Conservation (phyloP, 2,329 filamentous ascomycete species). For the Chaetomiaceae sp. region DNA sequence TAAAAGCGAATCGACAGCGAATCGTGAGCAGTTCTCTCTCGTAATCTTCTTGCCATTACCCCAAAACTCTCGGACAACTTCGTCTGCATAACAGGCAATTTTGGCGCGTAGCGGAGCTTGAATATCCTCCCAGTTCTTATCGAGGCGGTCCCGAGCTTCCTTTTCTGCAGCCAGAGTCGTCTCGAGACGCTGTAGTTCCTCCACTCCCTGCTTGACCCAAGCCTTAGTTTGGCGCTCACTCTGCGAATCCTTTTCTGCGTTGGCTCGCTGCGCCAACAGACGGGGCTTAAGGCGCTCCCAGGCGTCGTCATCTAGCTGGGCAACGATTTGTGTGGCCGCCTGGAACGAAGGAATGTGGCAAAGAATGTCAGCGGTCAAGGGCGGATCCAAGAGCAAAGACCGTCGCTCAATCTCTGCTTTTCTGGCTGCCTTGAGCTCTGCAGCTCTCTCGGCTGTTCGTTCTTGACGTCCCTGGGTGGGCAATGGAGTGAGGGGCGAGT, state of each 20-base stretch:
- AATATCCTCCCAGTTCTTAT: slow-evolving; percentile 66
- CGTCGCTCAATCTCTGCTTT: slow-evolving; percentile 68
- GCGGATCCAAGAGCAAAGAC: slow-evolving; percentile 61
- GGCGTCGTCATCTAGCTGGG: slow-evolving; percentile 62
- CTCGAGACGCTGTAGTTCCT: slow-evolving; percentile 22
- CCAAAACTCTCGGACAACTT: slow-evolving; percentile 65
- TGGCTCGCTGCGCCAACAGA: slow-evolving; percentile 60
- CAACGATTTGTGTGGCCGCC: slow-evolving; percentile 65
- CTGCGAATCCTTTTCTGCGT: slow-evolving; percentile 59
- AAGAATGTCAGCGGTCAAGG: slow-evolving; percentile 58
- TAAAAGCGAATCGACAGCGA: slow-evolving; percentile 68
- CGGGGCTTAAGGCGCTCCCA: slow-evolving; percentile 67
- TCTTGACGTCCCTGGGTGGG: slow-evolving; percentile 34
- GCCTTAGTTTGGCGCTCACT: slow-evolving; percentile 35
- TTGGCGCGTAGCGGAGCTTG: slow-evolving; percentile 64
- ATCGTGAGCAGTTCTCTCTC: slow-evolving; percentile 59
- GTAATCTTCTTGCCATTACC: slow-evolving; percentile 58
- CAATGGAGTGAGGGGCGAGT: background rate
- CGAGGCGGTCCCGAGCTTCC: slow-evolving; percentile 55
- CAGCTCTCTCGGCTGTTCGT: slow-evolving; percentile 58
- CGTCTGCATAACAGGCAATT: slow-evolving; percentile 64
- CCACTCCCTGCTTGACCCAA: slow-evolving; percentile 15
- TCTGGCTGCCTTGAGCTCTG: slow-evolving; percentile 59
- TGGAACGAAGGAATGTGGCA: slow-evolving; percentile 70
- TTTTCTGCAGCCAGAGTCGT: slow-evolving; percentile 35